These are phyloP conservation scores for Choanephora cucurbitarum DNA, from an alignment of 371 early-diverging fungal genomes.

Conservation along the genomic window DNA sequence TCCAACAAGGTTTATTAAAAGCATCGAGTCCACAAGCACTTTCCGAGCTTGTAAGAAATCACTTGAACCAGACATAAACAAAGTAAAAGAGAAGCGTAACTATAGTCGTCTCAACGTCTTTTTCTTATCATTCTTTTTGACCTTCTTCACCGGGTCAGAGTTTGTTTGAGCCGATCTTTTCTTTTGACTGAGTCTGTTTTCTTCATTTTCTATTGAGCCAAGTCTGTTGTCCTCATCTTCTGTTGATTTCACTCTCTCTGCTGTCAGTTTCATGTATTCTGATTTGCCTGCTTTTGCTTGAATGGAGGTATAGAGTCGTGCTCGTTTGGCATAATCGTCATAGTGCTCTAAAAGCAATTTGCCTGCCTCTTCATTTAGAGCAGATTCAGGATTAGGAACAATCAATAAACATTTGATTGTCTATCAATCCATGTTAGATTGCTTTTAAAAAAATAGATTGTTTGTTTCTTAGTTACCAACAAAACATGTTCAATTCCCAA, in stretches of 20 bases:
- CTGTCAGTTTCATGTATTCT: conserved; percentile 25
- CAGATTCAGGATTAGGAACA: conserved; percentile 92
- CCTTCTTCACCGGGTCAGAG: conserved; percentile 9
- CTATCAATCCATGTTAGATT: no score
- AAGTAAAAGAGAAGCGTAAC: no score
- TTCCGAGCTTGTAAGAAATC: conserved; percentile 32
- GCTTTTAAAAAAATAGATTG: no score
- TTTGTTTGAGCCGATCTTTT: conserved; percentile 7
- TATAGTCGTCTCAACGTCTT: conserved; percentile 26
- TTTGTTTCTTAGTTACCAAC: conserved; percentile 57
- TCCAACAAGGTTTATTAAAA: conserved; percentile 40
- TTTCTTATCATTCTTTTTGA: conserved; percentile 23
- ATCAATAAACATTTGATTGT: conserved; percentile 90
- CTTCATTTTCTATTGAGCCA: no score
- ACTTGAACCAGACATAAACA: conserved; percentile 13
- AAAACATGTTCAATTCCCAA: conserved; percentile 81
- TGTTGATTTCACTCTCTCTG: conserved; percentile 8
- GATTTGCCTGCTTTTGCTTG: conserved; percentile 63
- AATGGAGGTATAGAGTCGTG: conserved; percentile 73
- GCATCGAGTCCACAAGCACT: conserved; percentile 31
- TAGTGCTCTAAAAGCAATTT: conserved; percentile 83
- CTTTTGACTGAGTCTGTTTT: conserved; percentile 1
- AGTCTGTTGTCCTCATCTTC: no score
- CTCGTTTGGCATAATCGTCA: conserved; percentile 78
- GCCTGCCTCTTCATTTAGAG: conserved; percentile 93